A percentile compares a stretch with the other conserved stretches of the same genome.
These are phyloP conservation scores for Raffaelea ambrosiae DNA, from an alignment of 2,329 filamentous ascomycete species.

Conservation along the genomic window DNA sequence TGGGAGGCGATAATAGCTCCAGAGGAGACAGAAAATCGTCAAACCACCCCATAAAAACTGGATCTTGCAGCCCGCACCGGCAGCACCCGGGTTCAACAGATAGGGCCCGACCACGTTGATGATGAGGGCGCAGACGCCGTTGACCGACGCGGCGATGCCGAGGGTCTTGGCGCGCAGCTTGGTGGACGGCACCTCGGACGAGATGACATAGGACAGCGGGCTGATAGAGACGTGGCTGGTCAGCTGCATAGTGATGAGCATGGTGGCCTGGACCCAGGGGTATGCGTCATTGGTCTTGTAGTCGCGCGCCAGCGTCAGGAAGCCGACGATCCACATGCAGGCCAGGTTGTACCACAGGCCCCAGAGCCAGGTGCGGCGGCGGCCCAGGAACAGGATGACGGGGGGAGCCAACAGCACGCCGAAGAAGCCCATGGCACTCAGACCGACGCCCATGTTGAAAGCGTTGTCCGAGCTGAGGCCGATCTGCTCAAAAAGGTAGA, in stretches of 20 bases:
- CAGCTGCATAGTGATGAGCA: conserved; percentile 4
- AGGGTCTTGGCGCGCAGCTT: conserved; percentile 8
- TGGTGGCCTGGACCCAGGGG: conserved; percentile 1
- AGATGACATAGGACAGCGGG: too few species aligned
- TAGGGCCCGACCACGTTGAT: conserved; percentile 2
- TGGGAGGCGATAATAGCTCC: too few species aligned
- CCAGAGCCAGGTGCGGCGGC: conserved; percentile 3
- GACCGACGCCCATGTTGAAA: conserved; percentile 12
- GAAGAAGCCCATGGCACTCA: conserved; percentile 7
- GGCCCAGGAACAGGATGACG: conserved; percentile 5
- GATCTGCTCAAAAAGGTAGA: conserved; percentile 14
- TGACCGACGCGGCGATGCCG: neutral
- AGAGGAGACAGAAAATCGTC: too few species aligned
- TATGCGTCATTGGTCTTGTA: conserved; percentile 4
- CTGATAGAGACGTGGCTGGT: conserved; percentile 3
- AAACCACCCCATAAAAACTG: conserved; percentile 6
- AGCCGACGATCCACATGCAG: conserved; percentile 5
- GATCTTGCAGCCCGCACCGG: conserved; percentile 3
- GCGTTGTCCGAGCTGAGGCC: conserved; percentile 11
- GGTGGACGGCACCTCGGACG: conserved; percentile 3
- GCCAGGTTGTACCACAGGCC: conserved; percentile 3
- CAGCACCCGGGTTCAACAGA: conserved; percentile 4
- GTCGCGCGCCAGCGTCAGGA: conserved; percentile 4
- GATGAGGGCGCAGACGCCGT: neutral
- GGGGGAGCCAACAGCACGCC: conserved; percentile 2